phyloP scores from a whole-genome alignment of 2,329 filamentous ascomycete genomes.

The Triangularia setosa region DNA sequence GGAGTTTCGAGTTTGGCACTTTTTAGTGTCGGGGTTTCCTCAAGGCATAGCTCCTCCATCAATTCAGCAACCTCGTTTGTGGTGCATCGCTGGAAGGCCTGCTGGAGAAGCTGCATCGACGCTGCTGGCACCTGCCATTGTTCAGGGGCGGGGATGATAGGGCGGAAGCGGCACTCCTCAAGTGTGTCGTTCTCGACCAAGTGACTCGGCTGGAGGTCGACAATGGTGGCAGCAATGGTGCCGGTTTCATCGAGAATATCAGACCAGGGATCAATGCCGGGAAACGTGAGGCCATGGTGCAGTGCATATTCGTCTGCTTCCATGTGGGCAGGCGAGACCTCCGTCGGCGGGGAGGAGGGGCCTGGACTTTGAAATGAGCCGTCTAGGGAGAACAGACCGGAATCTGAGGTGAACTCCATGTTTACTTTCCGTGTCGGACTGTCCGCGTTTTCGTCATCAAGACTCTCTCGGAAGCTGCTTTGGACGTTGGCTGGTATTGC shows the following conservation, averaged over 20 bases:
- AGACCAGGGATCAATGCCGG: constrained; percentile 19
- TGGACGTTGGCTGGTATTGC: neutral
- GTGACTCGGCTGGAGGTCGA: constrained; percentile 3
- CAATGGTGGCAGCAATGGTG: constrained; percentile 12
- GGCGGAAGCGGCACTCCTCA: constrained; percentile 22
- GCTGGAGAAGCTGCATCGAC: constrained; percentile 18
- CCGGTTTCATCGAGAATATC: constrained; percentile 7
- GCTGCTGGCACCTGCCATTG: constrained; percentile 17
- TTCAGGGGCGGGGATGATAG: constrained; percentile 21
- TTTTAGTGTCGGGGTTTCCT: constrained; percentile 4
- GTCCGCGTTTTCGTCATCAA: no score
- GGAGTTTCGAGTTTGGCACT: constrained; percentile 26
- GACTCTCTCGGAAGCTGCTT: neutral
- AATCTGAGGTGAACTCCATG: constrained; percentile 17
- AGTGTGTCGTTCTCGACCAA: constrained; percentile 19
- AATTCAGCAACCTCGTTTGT: constrained; percentile 10
- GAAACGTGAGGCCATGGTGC: constrained; percentile 19
- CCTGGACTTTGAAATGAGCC: constrained; percentile 10
- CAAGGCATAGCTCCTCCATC: constrained; percentile 14
- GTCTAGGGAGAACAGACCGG: constrained; percentile 15
- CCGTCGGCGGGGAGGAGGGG: neutral
- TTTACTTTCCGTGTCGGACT: neutral
- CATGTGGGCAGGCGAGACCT: constrained; percentile 1
- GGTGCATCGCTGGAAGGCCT: constrained; percentile 12
- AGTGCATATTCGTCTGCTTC: constrained; percentile 22